phyloP scores from a whole-genome alignment of 768 basidiomycete species.

The Boletus tylopilopsis region DNA sequence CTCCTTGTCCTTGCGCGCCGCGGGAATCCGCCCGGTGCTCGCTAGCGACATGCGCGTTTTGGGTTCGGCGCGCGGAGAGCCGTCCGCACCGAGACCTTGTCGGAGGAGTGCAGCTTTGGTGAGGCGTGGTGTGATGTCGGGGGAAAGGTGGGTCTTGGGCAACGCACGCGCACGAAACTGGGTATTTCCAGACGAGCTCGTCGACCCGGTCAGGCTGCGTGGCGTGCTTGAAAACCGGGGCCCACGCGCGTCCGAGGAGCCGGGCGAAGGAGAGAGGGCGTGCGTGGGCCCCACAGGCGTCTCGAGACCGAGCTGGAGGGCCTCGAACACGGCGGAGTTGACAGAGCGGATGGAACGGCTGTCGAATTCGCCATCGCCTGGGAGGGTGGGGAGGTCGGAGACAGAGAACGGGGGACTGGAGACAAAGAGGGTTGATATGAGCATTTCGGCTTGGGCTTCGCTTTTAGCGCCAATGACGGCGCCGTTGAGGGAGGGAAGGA shows the following conservation, averaged over 20 bases:
- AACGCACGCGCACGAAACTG: conserved; percentile 65
- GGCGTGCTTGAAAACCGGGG: conserved; percentile 23
- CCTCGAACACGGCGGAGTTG: conserved; percentile 46
- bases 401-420: conserved; percentile 80
- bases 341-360: conserved; percentile 38
- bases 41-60: conserved; percentile 31
- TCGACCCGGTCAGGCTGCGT: conserved; percentile 29
- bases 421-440: conserved; percentile 74
- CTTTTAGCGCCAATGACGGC: conserved; percentile 73
- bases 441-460: conserved; percentile 65
- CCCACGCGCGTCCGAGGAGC: conserved; percentile 19
- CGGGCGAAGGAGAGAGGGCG: conserved; percentile 38
- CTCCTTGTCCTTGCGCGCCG: conserved; percentile 25
- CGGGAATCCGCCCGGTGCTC: conserved; percentile 33
- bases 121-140: conserved; percentile 74
- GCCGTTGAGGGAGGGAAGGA: conserved; percentile 57
- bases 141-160: conserved; percentile 55
- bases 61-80: conserved; percentile 12
- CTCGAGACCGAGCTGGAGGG: conserved; percentile 38
- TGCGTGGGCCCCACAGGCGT: conserved; percentile 38
- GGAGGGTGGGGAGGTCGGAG: conserved; percentile 53
- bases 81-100: conserved; percentile 50
- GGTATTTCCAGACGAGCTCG: conserved; percentile 41
- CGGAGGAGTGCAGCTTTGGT: conserved; percentile 74
- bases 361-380: conserved; percentile 34